Percentiles rank a stretch among this genome's conserved stretches.
Evolutionary conservation across 2,329 filamentous ascomycete species (phyloP).

Genomic region (Fusarium tupiense): DNA sequence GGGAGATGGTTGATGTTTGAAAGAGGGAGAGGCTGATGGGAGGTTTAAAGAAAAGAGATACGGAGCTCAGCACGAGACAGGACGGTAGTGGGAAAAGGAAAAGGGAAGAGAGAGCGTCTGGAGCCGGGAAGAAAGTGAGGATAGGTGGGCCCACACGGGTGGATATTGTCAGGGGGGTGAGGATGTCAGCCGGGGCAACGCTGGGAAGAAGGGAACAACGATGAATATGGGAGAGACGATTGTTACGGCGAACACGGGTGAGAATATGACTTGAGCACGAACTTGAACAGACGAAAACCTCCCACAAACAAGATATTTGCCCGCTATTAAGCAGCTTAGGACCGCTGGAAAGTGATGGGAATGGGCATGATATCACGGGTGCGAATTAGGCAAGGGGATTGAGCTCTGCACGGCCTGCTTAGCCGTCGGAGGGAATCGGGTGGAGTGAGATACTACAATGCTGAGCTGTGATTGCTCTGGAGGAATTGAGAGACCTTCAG

Average conservation of each 20-base stretch:
- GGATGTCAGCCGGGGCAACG: slow-evolving; percentile 50
- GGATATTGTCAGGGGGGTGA: slow-evolving; percentile 46
- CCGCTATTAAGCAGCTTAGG: slow-evolving; percentile 12
- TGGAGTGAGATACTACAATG: slow-evolving; percentile 44
- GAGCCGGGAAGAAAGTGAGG: slow-evolving; percentile 50
- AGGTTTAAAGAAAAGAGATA: slow-evolving; percentile 49
- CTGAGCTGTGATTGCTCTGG: slow-evolving; percentile 44
- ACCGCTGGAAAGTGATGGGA: slow-evolving; percentile 19
- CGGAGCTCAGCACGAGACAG: slow-evolving; percentile 48
- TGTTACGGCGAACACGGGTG: slow-evolving; percentile 40
- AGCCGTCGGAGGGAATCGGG: slow-evolving; percentile 50
- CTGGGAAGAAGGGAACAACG: slow-evolving; percentile 42
- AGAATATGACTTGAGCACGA: slow-evolving; percentile 19
- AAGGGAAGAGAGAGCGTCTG: slow-evolving; percentile 53
- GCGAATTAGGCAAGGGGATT: slow-evolving; percentile 41
- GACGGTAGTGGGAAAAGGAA: slow-evolving; percentile 51
- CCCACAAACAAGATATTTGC: slow-evolving; percentile 1
- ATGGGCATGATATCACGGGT: slow-evolving; percentile 32
- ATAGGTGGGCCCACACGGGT: slow-evolving; percentile 50
- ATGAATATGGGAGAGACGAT: slow-evolving; percentile 46
- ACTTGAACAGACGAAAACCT: slow-evolving; percentile 4
- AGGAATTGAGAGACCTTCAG: slow-evolving; percentile 35
- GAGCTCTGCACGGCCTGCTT: slow-evolving; percentile 43
- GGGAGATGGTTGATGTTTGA: slow-evolving; percentile 47
- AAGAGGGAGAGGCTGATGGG: slow-evolving; percentile 45